These are phyloP conservation scores for Triangularia setosa DNA, from an alignment of 2,329 filamentous ascomycete genomes.

Conservation along the genomic window DNA sequence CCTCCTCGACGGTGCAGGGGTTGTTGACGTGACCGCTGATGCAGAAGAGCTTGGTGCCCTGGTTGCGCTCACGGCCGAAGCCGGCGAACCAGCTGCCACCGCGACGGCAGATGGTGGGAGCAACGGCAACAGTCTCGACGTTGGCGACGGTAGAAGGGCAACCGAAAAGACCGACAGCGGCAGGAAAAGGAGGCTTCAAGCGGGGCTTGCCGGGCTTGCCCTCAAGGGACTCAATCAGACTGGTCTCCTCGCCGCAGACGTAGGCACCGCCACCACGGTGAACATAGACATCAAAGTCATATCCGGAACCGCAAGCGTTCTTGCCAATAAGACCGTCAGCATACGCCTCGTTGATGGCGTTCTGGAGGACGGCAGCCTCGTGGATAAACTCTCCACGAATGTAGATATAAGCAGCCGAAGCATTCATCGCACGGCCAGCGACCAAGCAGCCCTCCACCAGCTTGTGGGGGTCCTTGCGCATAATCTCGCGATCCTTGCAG, in stretches of 20 bases:
- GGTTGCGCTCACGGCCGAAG: constrained; percentile 93
- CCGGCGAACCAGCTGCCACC: constrained; percentile 88
- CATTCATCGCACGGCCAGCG: constrained; percentile 97
- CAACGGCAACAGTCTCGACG: constrained; percentile 93
- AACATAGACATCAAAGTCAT: constrained; percentile 95
- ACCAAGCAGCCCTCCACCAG: constrained; percentile 95
- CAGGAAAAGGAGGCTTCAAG: constrained; percentile 97
- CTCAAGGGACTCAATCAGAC: constrained; percentile 95
- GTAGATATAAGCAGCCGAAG: constrained; percentile 97
- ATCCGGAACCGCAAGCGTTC: constrained; percentile 94
- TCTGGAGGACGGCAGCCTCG: constrained; percentile 88
- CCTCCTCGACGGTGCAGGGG: constrained; percentile 95
- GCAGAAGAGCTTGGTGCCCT: constrained; percentile 96
- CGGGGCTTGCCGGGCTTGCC: constrained; percentile 98
- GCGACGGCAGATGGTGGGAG: constrained; percentile 90
- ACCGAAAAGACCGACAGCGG: constrained; percentile 93
- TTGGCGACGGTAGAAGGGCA: constrained; percentile 98
- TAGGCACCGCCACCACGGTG: constrained; percentile 97
- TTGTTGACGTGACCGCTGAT: constrained; percentile 99
- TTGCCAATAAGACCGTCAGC: constrained; percentile 91
- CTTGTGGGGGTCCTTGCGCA: constrained; percentile 99
- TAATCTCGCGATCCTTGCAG: constrained; percentile 99
- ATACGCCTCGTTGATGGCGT: constrained; percentile 97
- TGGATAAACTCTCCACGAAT: constrained; percentile 98
- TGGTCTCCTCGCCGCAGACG: constrained; percentile 97